Conservation (phyloP, 2,329 filamentous ascomycete genomes). For the Hysterium pulicare region DNA sequence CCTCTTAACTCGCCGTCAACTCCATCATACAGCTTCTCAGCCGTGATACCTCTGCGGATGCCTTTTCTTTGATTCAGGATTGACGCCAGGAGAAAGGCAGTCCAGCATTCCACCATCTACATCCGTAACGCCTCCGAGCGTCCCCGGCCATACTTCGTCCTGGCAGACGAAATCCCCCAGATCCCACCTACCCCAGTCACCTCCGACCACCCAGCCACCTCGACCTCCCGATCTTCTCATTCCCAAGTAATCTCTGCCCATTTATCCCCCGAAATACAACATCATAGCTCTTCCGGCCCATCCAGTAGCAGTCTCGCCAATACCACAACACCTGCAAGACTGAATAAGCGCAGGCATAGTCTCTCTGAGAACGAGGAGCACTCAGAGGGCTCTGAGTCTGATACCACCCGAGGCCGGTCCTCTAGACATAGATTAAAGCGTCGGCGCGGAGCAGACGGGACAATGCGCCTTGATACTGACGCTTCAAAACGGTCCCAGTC, state of each 20-base stretch:
- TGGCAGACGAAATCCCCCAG: slow-evolving; percentile 66
- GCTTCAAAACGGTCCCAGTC: slow-evolving; percentile 37
- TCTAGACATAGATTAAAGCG: slow-evolving; percentile 41
- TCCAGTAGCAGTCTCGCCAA: slow-evolving; percentile 14
- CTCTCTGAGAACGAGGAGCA: slow-evolving; percentile 26
- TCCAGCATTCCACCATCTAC: not conserved
- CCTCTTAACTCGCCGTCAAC: slow-evolving; percentile 3
- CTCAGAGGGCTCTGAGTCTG: slow-evolving; percentile 16
- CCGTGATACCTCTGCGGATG: not conserved
- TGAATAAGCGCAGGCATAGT: slow-evolving; percentile 33
- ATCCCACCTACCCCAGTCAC: slow-evolving; percentile 58
- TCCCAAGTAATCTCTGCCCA: slow-evolving; percentile 35
- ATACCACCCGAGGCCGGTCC: slow-evolving; percentile 25
- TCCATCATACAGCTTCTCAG: not conserved
- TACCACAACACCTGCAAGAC: slow-evolving; percentile 11
- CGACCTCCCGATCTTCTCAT: slow-evolving; percentile 51
- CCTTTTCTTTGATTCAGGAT: slow-evolving; percentile 2
- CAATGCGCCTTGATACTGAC: slow-evolving; percentile 44
- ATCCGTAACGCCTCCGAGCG: slow-evolving; percentile 30
- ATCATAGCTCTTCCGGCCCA: slow-evolving; percentile 13
- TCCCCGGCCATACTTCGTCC: slow-evolving; percentile 52
- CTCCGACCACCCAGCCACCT: slow-evolving; percentile 64
- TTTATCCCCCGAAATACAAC: slow-evolving; percentile 17
- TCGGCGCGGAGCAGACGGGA: slow-evolving; percentile 39
- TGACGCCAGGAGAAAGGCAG: not conserved